Evolutionary conservation across 495 filamentous ascomycete species (phyloP).

Genomic region (Penicillium ochrochloron): DNA sequence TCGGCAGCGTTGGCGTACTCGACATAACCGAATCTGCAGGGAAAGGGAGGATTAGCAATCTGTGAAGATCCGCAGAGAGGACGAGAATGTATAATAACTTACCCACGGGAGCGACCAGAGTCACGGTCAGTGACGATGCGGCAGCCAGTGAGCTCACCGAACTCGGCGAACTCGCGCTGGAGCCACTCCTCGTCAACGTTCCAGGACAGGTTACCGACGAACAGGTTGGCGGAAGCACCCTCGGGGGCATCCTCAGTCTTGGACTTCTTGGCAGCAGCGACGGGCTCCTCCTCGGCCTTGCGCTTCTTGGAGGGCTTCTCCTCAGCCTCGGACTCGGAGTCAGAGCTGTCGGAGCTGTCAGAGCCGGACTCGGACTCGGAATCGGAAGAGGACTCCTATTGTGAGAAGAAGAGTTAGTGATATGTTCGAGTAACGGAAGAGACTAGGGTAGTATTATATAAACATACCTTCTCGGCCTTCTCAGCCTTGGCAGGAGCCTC

Average conservation of each 20-base stretch:
- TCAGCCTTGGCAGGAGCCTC: constrained; percentile 45
- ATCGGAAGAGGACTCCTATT: constrained; percentile 39
- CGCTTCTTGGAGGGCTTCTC: constrained; percentile 76
- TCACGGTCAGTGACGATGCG: constrained; percentile 85
- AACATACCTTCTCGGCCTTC: constrained; percentile 47
- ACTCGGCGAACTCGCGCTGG: constrained; percentile 80
- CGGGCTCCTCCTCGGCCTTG: constrained; percentile 76
- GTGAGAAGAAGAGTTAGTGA: constrained; percentile 8
- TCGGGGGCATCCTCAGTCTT: constrained; percentile 73
- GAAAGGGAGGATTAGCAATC: constrained; percentile 19
- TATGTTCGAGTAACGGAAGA: background rate
- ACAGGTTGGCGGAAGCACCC: constrained; percentile 73
- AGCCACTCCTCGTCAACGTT: constrained; percentile 93
- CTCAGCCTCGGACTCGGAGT: constrained; percentile 58
- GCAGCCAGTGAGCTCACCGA: constrained; percentile 74
- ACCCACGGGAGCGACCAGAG: constrained; percentile 85
- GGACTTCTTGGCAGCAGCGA: constrained; percentile 74
- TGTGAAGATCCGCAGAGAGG: constrained; percentile 22
- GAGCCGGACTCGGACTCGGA: constrained; percentile 38
- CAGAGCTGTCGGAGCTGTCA: constrained; percentile 40
- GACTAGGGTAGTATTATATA: background rate
- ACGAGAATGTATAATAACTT: constrained; percentile 29
- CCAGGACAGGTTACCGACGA: constrained; percentile 94
- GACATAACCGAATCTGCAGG: constrained; percentile 85
- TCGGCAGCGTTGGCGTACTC: constrained; percentile 75